Evolutionary conservation across 176 grass and related monocot genomes (phyloP), one percentile per base, ranked within the genome.

Genomic region (Elaeis guineensis): DNA sequence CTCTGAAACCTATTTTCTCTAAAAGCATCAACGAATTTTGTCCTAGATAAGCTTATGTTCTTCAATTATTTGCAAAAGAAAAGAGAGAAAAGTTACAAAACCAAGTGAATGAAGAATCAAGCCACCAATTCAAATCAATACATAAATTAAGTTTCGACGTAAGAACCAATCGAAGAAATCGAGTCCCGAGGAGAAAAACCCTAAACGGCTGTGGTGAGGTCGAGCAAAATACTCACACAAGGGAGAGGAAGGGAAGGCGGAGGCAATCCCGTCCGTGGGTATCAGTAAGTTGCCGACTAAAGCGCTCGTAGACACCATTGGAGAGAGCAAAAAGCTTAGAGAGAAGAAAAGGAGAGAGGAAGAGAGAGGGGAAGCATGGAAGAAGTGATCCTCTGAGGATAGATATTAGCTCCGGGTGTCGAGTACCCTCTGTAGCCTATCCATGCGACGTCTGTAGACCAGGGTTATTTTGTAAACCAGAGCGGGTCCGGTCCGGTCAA

Each of bases 261-360:
- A 57, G 6, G 19, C 18, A 20, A 21, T 72, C 29, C 49, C 18
- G 17, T 18, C 24, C 25, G 5, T 19, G 16, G 24, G 11, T 6
- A 49, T 5, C 9, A 72, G 48, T 19, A 52, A 21, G 50, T 61
- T 72, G 23, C 55, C 25, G 23, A 16, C 17, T 4, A 54, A 22
- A 22, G 58, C 50, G n/a, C 57, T 53, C 57, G 24, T 72, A 17
- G 69, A 62, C 35, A 48, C 69, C 69, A 72, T 72, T 72, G 17
- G 57, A 61, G 58, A 61, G 4, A 53, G 5, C 24, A 22, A 23
- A 51, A 62, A 16, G 15, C 16, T 54, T 19, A 17, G 19, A 67
- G 4, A 11, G 15, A 15, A 22, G 17, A 17, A 1, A 49, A 21
- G 4, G 5, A 16, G 54, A 21, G 25, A 21, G 29, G 9, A 18